Evolutionary conservation across 768 basidiomycete species (phyloP), one percentile per base, ranked within the genome.

Genomic region (Cyclocybe aegerita): DNA sequence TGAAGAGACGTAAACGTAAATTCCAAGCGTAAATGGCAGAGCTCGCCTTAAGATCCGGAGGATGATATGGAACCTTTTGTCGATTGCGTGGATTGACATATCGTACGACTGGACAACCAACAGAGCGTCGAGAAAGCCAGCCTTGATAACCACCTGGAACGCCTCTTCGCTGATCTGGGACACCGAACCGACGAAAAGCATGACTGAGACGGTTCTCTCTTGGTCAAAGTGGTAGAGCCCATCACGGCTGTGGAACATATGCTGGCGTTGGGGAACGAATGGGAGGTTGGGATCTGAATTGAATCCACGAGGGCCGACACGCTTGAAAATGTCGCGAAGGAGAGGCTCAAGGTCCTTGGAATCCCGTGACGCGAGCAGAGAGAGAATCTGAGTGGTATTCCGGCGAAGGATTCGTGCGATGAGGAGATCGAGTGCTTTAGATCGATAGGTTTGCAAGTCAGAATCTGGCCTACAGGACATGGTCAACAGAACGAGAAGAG

Each of bases 161-260:
- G 39, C 46, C 11, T 31, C 39, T 29, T 41, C 45, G 31, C 44
- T 47, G 2, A 52, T 31, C 14, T 34, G 29, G 16, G 51, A 38
- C 3, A 48, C 46, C 31, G 47, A 30, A 2, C 51, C 51, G 29
- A 39, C 45, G 14, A 53, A 53, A 4, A 30, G 38, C 30, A 48
- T 48, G 29, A 53, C 51, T 30, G 51, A 40, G 15, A 41, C 46
- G n/a, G 48, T 46, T 14, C 40, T 36, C 7, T 42, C 45, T 38
- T 48, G 51, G 30, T 53, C 51, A 29, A 48, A 52, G 33, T 53
- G 45, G 31, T 53, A 53, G 3, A 53, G 33, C 12, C 51, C 51
- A 35, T 53, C 51, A 14, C 46, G 51, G 34, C 51, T 53, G 14
- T 53, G 46, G 31, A 43, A 53, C 11, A 36, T 29, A 5, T 46